Evolutionary conservation across 2,329 filamentous ascomycete genomes (phyloP), one percentile per base, ranked within the genome.

Genomic region (Fusarium decemcellulare): DNA sequence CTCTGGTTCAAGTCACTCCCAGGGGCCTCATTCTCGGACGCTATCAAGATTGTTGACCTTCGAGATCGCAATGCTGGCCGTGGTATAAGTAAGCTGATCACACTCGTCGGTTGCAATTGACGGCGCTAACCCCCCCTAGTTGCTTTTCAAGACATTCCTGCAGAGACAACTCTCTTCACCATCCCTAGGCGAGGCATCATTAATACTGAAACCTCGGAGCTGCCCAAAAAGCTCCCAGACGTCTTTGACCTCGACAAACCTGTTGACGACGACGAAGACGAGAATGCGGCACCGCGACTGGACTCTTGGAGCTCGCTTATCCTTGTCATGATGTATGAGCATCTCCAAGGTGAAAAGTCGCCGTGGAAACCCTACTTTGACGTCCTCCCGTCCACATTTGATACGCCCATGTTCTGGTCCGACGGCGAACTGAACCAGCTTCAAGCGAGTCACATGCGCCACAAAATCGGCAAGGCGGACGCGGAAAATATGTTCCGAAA

Each of bases 371-470:
- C 90, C 0, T 97, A 97, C 79, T 90, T 97, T 70, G 86, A 90
- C 61, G 84, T 97, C 18, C 85, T 97, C 6, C 94, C 94, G 1
- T 71, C 76, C 6, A 75, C 81, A 2, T 97, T 97, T 76, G 89
- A 96, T 77, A 97, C 93, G 3, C 87, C 95, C 69, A 97, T 98
- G 92, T 97, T 95, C 81, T 98, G 95, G 95, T 83, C 87, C 2
- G 82, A 86, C 1, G 81, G 83, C 1, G 94, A 97, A 77, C 84
- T 97, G 4, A 81, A 83, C 1, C 85, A 91, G 73, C 87, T 97
- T 9, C 91, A 95, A 80, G 92, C 91, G 16, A 95, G 93, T 76
- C 88, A 93, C 1, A 88, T 96, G n/a, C 78, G 90, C 4, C 81
- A 87, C 65, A 95, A 94, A 77, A 92, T 97, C 68, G 94, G 94